Conservation (phyloP, 2,329 filamentous ascomycete species). For the Iodosphaeria phyllophila region DNA sequence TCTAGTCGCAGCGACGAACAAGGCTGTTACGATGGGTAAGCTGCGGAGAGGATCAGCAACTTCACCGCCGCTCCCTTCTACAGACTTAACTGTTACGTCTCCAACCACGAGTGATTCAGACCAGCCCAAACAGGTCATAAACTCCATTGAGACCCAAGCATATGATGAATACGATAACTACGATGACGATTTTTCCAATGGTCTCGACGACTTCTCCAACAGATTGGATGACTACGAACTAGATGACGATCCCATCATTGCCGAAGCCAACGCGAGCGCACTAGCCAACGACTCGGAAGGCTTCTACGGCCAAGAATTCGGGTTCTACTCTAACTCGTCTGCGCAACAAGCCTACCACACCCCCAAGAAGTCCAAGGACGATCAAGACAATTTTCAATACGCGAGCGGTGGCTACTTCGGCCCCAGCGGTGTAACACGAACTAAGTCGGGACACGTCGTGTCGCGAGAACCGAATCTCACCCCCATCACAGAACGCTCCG, state of each 20-base stretch:
- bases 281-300: constrained; percentile 83
- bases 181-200: background rate
- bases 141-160: too few species aligned
- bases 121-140: constrained; percentile 7
- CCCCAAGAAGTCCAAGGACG: constrained; percentile 7
- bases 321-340: constrained; percentile 61
- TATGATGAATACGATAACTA: constrained; percentile 9
- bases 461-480: constrained; percentile 83
- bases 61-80: constrained; percentile 17
- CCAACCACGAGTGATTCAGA: constrained; percentile 12
- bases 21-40: constrained; percentile 57
- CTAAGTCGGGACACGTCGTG: constrained; percentile 52
- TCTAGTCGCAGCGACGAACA: constrained; percentile 61
- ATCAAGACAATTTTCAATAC: constrained; percentile 30
- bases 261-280: constrained; percentile 84
- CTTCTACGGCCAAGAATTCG: constrained; percentile 92
- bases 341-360: constrained; percentile 13
- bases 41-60: constrained; percentile 46
- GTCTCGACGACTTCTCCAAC: constrained; percentile 8
- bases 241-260: constrained; percentile 81
- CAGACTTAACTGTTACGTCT: constrained; percentile 16
- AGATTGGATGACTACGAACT: constrained; percentile 34
- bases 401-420: constrained; percentile 72
- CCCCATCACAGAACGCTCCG: constrained; percentile 86
- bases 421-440: constrained; percentile 49